Base-by-base conservation (phyloP, 2,329 filamentous ascomycete species). In the Ophiocordyceps camponoti-rufipedis region DNA sequence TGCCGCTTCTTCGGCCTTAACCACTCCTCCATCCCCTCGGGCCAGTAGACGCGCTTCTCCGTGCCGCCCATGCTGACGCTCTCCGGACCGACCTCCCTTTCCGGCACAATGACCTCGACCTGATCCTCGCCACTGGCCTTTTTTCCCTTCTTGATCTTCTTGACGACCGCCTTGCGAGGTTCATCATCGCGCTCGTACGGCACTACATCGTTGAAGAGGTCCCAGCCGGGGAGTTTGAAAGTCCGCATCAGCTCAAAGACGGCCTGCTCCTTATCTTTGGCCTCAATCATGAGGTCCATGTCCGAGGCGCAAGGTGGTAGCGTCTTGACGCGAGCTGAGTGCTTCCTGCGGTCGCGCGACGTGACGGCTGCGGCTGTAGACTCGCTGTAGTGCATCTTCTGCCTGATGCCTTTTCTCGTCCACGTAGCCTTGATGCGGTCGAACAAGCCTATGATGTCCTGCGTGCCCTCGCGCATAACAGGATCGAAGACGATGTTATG, bases 211-310 rank as follows among this genome's bases (percentile, higher is more conserved):
- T 82, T 82, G 57, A 93, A 78, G 0, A 63, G 72, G 18, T 91
- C 71, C 63, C 79, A 84, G 0, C 87, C 87, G 0, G 87, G 85
- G 0, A 96, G 69, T 54, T 81, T 87, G 60, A 87, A 94, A 0
- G 71, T 87, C 19, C 82, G 74, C 87, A 95, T 95, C 16, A 96
- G 70, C 51, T 94, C 86, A 54, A 96, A 94, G 0, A 95, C 86
- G 0, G 89, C 87, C 61, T 96, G 89, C 59, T 96, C 89, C 62
- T 96, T 96, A 57, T 95, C 89, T 60, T 96, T 96, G 43, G 89
- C 89, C 64, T 96, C 89, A 48, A 96, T 95, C 89, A 96, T 96
- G n/a, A 96, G 69, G 56, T 95, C 89, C 82, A 93, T 91, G 31
- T 82, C 79, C 1, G 75, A 67, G 4, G 79, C 71, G 54, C 89